phyloP scores from a whole-genome alignment of 2,329 filamentous ascomycete genomes.

The Berkeleyomyces rouxiae region DNA sequence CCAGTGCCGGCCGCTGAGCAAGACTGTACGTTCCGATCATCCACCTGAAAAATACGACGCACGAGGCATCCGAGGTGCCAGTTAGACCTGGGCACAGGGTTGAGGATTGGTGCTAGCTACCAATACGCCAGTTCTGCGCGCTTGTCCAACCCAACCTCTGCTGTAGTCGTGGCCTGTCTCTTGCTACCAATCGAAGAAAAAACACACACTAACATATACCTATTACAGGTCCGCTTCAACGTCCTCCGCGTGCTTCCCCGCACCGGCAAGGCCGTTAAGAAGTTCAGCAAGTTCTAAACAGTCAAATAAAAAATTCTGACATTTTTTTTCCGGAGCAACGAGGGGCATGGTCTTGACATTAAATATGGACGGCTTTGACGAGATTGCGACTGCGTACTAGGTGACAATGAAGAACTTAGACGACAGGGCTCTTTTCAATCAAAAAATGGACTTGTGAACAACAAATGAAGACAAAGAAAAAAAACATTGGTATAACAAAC shows the following conservation, averaged over 20 bases:
- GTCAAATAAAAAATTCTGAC: slow-evolving; percentile 23
- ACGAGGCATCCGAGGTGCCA: background rate
- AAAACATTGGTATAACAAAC: slow-evolving; percentile 8
- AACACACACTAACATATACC: background rate
- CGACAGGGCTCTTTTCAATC: slow-evolving; percentile 13
- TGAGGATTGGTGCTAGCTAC: background rate
- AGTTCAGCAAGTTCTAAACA: slow-evolving; percentile 95
- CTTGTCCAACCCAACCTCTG: background rate
- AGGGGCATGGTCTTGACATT: slow-evolving; percentile 24
- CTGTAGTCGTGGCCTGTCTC: background rate
- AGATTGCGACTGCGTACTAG: slow-evolving; percentile 12
- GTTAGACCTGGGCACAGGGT: background rate
- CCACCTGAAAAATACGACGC: background rate
- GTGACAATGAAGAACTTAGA: slow-evolving; percentile 13
- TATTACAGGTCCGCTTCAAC: slow-evolving; percentile 83
- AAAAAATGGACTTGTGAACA: slow-evolving; percentile 14
- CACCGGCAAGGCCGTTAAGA: slow-evolving; percentile 94
- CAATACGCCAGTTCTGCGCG: background rate
- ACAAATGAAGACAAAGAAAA: slow-evolving; percentile 6
- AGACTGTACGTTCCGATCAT: slow-evolving; percentile 63
- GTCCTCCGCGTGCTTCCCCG: slow-evolving; percentile 95
- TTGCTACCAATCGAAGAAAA: background rate
- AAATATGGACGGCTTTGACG: slow-evolving; percentile 15
- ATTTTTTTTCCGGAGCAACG: slow-evolving; percentile 32
- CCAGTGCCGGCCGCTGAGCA: slow-evolving; percentile 97